phyloP scores from a whole-genome alignment of 495 filamentous ascomycete species.

The Neurospora sp. region DNA sequence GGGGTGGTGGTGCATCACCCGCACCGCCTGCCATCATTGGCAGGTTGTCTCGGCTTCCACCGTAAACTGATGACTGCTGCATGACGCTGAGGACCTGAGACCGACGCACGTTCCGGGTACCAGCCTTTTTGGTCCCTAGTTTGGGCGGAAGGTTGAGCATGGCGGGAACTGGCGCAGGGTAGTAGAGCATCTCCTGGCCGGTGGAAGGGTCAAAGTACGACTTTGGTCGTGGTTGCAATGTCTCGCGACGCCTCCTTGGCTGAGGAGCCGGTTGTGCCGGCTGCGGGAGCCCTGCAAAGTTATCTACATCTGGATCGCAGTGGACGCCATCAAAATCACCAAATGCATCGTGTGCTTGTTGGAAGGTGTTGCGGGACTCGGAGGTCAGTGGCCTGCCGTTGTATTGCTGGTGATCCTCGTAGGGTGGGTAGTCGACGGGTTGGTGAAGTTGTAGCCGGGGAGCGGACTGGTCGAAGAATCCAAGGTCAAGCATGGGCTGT shows the following conservation, averaged over 20 bases:
- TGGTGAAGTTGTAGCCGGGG: slow-evolving; percentile 23
- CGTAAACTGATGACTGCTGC: slow-evolving; percentile 15
- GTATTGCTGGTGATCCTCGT: slow-evolving; percentile 1
- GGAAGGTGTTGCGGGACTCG: slow-evolving; percentile 58
- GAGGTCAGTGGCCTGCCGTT: slow-evolving; percentile 32
- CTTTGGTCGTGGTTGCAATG: slow-evolving; percentile 31
- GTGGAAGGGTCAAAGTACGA: slow-evolving; percentile 54
- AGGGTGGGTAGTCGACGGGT: slow-evolving; percentile 13
- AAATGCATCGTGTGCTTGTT: slow-evolving; percentile 63
- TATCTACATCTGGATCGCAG: slow-evolving; percentile 44
- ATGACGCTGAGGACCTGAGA: slow-evolving; percentile 50
- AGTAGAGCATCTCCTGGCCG: slow-evolving; percentile 78
- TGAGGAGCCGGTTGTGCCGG: slow-evolving; percentile 6
- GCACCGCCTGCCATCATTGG: slow-evolving; percentile 7
- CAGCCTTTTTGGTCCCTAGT: slow-evolving; percentile 55
- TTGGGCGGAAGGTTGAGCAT: slow-evolving; percentile 88
- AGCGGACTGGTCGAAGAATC: slow-evolving; percentile 1
- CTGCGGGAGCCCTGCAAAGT: slow-evolving; percentile 16
- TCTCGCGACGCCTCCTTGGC: slow-evolving; percentile 1
- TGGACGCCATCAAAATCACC: slow-evolving; percentile 93
- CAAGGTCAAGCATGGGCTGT: slow-evolving; percentile 10
- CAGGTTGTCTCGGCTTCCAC: slow-evolving; percentile 6
- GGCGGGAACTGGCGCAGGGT: slow-evolving; percentile 87
- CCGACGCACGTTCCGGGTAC: slow-evolving; percentile 56
- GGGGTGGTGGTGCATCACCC: slow-evolving; percentile 1